These are phyloP conservation scores for Metschnikowia picachoensis DNA, from an alignment of 805 yeast genomes.

Conservation along the genomic window DNA sequence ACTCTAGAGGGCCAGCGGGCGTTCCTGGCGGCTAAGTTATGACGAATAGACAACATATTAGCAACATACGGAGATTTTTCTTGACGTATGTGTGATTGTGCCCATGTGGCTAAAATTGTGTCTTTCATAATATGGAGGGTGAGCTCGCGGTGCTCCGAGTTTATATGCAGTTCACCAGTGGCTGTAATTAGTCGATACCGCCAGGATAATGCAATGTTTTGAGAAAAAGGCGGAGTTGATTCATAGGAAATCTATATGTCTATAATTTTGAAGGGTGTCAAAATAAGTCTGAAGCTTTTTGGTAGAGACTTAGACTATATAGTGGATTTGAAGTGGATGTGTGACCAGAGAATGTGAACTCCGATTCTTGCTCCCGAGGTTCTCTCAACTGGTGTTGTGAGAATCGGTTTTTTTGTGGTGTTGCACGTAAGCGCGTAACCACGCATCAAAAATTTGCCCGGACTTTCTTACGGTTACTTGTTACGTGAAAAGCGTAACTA, in stretches of 20 bases:
- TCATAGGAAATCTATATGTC: too few relatives aligned
- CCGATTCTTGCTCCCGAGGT: slow-evolving; percentile 18
- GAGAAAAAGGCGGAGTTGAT: not conserved
- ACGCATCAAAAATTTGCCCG: too few relatives aligned
- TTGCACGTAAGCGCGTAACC: too few relatives aligned
- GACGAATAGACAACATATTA: not conserved
- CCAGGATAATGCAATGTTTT: not conserved
- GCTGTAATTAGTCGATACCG: not conserved
- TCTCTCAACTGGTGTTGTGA: too few relatives aligned
- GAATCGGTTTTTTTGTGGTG: too few relatives aligned
- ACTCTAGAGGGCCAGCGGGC: not conserved
- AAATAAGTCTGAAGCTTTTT: not conserved
- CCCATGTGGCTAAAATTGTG: not conserved
- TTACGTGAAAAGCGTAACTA: too few relatives aligned
- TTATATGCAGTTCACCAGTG: not conserved
- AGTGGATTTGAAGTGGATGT: not conserved
- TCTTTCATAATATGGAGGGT: not conserved
- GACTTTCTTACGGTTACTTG: too few relatives aligned
- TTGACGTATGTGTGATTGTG: not conserved
- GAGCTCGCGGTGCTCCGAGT: not conserved
- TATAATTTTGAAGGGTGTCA: too few relatives aligned
- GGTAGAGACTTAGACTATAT: not conserved
- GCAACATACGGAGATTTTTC: not conserved
- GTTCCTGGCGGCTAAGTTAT: slow-evolving; percentile 8
- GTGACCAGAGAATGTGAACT: not conserved